Conservation (phyloP, 2,329 filamentous ascomycete genomes). For the Cercospora sp. region DNA sequence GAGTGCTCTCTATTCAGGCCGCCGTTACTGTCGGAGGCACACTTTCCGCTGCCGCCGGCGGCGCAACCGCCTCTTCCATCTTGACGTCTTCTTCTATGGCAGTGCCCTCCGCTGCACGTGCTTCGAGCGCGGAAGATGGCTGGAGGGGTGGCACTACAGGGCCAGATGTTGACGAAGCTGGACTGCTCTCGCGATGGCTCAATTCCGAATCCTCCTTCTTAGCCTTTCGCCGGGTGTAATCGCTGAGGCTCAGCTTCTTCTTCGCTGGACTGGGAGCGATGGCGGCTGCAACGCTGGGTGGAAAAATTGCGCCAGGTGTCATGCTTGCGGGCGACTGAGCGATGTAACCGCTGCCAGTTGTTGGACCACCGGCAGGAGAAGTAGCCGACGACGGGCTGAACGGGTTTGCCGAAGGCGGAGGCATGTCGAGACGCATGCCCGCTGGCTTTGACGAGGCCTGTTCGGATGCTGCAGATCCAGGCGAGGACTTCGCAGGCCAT, state of each 20-base stretch:
- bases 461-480: conserved; percentile 13
- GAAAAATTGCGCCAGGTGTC: conserved; percentile 33
- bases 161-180: conserved; percentile 33
- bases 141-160: conserved; percentile 30
- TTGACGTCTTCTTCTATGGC: conserved; percentile 34
- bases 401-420: conserved; percentile 33
- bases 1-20: conserved; percentile 11
- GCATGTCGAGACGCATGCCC: conserved; percentile 38
- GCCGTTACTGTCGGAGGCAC: conserved; percentile 16
- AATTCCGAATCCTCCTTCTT: conserved; percentile 32
- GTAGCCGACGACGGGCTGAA: conserved; percentile 13
- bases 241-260: conserved; percentile 55
- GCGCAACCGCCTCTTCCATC: conserved; percentile 30
- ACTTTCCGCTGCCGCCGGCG: conserved; percentile 11
- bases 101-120: conserved; percentile 28
- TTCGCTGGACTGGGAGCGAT: conserved; percentile 45
- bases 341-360: conserved; percentile 19
- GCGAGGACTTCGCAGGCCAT: conserved; percentile 11
- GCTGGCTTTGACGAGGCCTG: conserved; percentile 22
- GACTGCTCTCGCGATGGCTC: conserved; percentile 36
- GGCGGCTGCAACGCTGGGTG: conserved; percentile 43
- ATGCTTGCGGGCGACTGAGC: conserved; percentile 32
- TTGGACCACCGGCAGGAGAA: conserved; percentile 19
- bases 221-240: conserved; percentile 49
- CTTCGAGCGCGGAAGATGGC: conserved; percentile 30